Conservation (phyloP, 2,329 filamentous ascomycete species). For the Hypoxylon sp. region DNA sequence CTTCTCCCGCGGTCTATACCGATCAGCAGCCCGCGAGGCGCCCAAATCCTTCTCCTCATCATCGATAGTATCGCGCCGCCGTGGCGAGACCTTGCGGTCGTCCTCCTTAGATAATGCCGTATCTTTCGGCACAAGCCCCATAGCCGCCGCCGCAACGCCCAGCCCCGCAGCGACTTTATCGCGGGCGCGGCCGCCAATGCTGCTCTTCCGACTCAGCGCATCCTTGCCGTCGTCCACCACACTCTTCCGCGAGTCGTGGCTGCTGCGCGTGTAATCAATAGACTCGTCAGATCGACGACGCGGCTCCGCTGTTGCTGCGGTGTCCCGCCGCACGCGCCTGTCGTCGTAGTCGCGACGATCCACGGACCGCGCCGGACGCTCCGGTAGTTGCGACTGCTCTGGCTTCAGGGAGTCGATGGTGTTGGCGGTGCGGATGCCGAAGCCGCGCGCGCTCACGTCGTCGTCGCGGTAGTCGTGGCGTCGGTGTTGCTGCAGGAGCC, state of each 20-base stretch:
- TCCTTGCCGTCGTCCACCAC: slow-evolving; percentile 45
- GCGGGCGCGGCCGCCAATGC: slow-evolving; percentile 60
- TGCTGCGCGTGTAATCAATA: slow-evolving; percentile 46
- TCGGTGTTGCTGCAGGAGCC: slow-evolving; percentile 58
- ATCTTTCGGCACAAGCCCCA: slow-evolving; percentile 62
- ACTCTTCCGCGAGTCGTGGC: slow-evolving; percentile 45
- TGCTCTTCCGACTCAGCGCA: slow-evolving; percentile 56
- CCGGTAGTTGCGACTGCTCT: slow-evolving; percentile 47
- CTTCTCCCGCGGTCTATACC: slow-evolving; percentile 51
- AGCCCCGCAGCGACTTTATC: slow-evolving; percentile 66
- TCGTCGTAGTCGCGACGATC: slow-evolving; percentile 59
- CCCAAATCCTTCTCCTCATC: slow-evolving; percentile 46
- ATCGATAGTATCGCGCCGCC: slow-evolving; percentile 46
- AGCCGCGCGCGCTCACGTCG: slow-evolving; percentile 63
- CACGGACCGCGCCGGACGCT: slow-evolving; percentile 52
- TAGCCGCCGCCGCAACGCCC: slow-evolving; percentile 64
- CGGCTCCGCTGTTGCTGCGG: slow-evolving; percentile 53
- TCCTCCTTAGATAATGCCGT: slow-evolving; percentile 59
- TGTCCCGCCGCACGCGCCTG: slow-evolving; percentile 57
- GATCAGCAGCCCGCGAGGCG: slow-evolving; percentile 49
- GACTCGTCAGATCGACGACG: slow-evolving; percentile 52
- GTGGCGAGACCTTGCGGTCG: slow-evolving; percentile 51
- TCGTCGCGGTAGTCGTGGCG: slow-evolving; percentile 66
- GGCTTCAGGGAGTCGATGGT: slow-evolving; percentile 56
- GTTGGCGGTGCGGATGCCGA: slow-evolving; percentile 65